Evolutionary conservation across 2,329 filamentous ascomycete genomes (phyloP).

Genomic region (Colletotrichum plurivorum): DNA sequence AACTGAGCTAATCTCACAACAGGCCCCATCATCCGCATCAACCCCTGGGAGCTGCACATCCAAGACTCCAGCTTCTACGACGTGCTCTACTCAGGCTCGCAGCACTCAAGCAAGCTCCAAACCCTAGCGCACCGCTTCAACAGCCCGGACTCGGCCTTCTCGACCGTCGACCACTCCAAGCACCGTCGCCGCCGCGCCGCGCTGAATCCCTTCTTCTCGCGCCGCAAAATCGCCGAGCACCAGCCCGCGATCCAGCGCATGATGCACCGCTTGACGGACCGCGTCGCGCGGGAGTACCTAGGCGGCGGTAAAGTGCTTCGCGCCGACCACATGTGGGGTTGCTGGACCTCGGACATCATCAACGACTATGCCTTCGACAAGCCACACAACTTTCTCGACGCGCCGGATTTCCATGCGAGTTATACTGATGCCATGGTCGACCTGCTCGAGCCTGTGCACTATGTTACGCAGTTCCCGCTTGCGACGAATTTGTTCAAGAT

Average conservation of each 20-base stretch:
- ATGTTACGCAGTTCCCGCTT: not conserved
- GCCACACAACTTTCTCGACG: constrained; percentile 35
- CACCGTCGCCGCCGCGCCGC: constrained; percentile 45
- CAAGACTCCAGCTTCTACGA: constrained; percentile 52
- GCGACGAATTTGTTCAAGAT: no score
- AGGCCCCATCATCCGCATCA: constrained; percentile 57
- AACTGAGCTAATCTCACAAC: no score
- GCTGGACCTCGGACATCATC: constrained; percentile 47
- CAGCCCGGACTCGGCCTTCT: constrained; percentile 36
- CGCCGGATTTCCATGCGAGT: constrained; percentile 33
- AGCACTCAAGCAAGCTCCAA: not conserved
- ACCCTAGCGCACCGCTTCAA: no score
- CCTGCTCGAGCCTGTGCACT: constrained; percentile 36
- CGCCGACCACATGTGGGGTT: constrained; percentile 35
- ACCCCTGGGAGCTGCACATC: constrained; percentile 55
- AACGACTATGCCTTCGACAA: constrained; percentile 47
- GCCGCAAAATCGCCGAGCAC: constrained; percentile 41
- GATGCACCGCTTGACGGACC: constrained; percentile 38
- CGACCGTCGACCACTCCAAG: constrained; percentile 41
- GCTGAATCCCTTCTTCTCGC: constrained; percentile 44
- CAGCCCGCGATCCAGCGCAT: constrained; percentile 38
- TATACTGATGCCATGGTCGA: constrained; percentile 35
- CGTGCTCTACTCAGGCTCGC: constrained; percentile 50
- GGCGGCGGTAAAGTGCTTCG: constrained; percentile 26
- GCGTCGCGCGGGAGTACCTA: not conserved